These are phyloP conservation scores for Phytophthora pini DNA, from an alignment of 352 stramenopile genomes.

Conservation along the genomic window DNA sequence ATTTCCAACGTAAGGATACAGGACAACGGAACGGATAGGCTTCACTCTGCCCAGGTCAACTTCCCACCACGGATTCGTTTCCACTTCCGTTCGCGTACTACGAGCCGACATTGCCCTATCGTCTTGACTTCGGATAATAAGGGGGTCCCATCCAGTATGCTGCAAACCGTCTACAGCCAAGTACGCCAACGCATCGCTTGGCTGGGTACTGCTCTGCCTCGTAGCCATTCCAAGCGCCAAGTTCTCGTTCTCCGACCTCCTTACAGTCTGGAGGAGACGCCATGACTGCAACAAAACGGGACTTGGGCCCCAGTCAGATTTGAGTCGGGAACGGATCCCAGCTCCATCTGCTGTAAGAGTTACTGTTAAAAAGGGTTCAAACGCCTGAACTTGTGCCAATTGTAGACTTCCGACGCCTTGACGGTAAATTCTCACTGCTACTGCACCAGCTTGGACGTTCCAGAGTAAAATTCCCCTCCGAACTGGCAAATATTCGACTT, in stretches of 20 bases:
- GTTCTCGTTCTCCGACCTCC: slow-evolving; percentile 68
- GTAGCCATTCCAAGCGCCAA: slow-evolving; percentile 63
- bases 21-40: slow-evolving; percentile 50
- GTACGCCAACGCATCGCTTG: slow-evolving; percentile 42
- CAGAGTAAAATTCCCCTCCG: slow-evolving; percentile 55
- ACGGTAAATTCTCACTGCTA: slow-evolving; percentile 61
- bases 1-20: slow-evolving; percentile 62
- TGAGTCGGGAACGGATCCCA: slow-evolving; percentile 54
- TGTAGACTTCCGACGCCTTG: slow-evolving; percentile 41
- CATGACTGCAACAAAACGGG: slow-evolving; percentile 48
- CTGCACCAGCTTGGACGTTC: slow-evolving; percentile 50
- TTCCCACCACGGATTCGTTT: slow-evolving; percentile 72
- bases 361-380: slow-evolving; percentile 50
- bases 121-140: slow-evolving; percentile 24
- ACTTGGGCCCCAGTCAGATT: slow-evolving; percentile 51
- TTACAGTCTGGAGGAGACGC: slow-evolving; percentile 57
- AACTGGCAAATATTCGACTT: slow-evolving; percentile 31
- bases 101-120: slow-evolving; percentile 34
- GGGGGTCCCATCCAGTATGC: slow-evolving; percentile 44
- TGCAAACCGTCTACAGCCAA: slow-evolving; percentile 60
- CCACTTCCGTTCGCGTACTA: slow-evolving; percentile 52
- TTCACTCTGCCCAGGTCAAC: slow-evolving; percentile 61
- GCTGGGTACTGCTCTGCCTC: slow-evolving; percentile 63
- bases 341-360: slow-evolving; percentile 50
- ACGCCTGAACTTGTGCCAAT: slow-evolving; percentile 66